phyloP scores from a whole-genome alignment of 148 eudicot genomes.

The Cornus suecica region DNA sequence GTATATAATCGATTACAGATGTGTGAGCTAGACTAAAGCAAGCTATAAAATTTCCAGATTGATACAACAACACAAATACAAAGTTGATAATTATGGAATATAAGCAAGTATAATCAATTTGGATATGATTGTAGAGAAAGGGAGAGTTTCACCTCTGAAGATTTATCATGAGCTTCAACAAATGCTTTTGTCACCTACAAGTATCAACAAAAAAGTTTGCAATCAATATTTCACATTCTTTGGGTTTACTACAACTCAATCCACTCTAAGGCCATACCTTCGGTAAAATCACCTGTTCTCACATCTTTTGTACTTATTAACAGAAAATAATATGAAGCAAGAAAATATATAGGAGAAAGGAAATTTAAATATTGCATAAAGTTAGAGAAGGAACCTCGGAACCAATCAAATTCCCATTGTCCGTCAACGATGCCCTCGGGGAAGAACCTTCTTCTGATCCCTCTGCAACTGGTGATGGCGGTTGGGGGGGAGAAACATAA shows the following conservation, averaged over 20 bases:
- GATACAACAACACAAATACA: background rate
- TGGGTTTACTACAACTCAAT: too few relatives aligned
- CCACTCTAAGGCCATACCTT: too few relatives aligned
- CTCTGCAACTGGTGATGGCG: constrained; percentile 76
- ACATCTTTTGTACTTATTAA: too few relatives aligned
- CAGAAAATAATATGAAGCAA: too few relatives aligned
- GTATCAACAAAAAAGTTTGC: background rate
- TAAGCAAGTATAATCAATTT: background rate
- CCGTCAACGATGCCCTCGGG: constrained; percentile 38
- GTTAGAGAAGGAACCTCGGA: constrained; percentile 40
- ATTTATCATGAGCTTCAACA: constrained; percentile 48
- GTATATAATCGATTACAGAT: background rate
- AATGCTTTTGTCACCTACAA: constrained; percentile 38
- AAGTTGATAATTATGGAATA: background rate
- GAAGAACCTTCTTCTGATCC: constrained; percentile 69
- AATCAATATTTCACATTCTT: background rate
- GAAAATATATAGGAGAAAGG: background rate
- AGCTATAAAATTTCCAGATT: background rate
- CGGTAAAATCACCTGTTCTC: too few relatives aligned
- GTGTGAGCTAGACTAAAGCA: background rate
- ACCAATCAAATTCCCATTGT: constrained; percentile 43
- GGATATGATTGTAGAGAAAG: background rate
- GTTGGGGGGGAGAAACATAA: constrained; percentile 62
- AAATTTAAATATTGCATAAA: background rate
- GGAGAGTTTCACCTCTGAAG: constrained; percentile 42